These are phyloP conservation scores for Nidula niveotomentosa DNA, from an alignment of 1,284 basidiomycete genomes.

Conservation along the genomic window DNA sequence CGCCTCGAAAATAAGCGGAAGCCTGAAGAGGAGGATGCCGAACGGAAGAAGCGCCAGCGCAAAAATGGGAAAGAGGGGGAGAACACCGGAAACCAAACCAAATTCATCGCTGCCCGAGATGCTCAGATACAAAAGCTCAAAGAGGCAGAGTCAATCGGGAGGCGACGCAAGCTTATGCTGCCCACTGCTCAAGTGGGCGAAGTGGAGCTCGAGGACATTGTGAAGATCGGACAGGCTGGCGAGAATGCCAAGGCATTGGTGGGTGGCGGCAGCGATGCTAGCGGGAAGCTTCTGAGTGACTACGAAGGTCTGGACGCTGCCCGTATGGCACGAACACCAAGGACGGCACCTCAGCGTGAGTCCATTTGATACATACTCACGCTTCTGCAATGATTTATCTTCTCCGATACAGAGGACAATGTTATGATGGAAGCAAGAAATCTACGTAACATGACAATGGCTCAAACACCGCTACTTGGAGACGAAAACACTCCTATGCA, in stretches of 20 bases:
- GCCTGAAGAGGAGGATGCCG: conserved; percentile 86
- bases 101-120: conserved; percentile 92
- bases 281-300: conserved; percentile 84
- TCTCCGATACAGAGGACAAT: conserved; percentile 69
- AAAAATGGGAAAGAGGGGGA: conserved; percentile 68
- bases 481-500: conserved; percentile 96
- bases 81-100: conserved; percentile 71
- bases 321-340: conserved; percentile 88
- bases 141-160: conserved; percentile 94
- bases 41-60: conserved; percentile 83
- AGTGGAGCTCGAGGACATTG: conserved; percentile 94
- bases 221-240: conserved; percentile 95
- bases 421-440: conserved; percentile 95
- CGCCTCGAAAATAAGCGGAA: conserved; percentile 92
- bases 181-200: conserved; percentile 97
- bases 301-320: conserved; percentile 90
- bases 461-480: conserved; percentile 94
- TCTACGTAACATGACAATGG: conserved; percentile 87
- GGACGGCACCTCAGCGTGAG: conserved; percentile 90
- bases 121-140: conserved; percentile 97
- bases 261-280: conserved; percentile 79
- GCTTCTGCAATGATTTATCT: conserved; percentile 9
- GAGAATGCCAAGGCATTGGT: conserved; percentile 89
- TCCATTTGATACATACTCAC: conserved; percentile 15
- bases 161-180: conserved; percentile 83